A percentile compares a stretch with the other conserved stretches of the same genome.
Evolutionary conservation across 768 basidiomycete genomes (phyloP).

Genomic region (Termitomyces sp.): DNA sequence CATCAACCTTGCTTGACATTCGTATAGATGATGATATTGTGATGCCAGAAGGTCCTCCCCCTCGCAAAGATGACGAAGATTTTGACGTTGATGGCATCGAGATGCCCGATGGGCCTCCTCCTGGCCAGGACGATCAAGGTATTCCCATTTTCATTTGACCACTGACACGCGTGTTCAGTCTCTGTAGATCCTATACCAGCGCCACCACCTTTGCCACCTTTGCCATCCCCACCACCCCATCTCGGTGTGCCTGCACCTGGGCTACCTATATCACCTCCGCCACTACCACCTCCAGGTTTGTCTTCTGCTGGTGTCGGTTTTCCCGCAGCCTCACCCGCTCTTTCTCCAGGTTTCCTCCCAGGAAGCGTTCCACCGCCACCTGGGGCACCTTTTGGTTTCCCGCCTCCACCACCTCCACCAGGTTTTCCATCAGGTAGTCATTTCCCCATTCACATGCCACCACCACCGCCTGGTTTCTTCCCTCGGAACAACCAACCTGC

Average conservation of each 20-base stretch:
- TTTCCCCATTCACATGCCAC: conserved; percentile 28
- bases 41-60: conserved; percentile 63
- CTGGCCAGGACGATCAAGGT: conserved; percentile 26
- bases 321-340: not conserved
- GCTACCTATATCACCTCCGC: conserved; percentile 3
- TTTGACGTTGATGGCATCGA: conserved; percentile 78
- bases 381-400: conserved; percentile 13
- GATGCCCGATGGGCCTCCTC: conserved; percentile 84
- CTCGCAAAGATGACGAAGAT: conserved; percentile 44
- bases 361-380: conserved; percentile 20
- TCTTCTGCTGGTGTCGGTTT: not conserved
- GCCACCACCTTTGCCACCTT: not conserved
- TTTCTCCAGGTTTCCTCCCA: conserved; percentile 19
- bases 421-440: conserved; percentile 22
- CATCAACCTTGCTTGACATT: not conserved
- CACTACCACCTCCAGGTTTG: conserved; percentile 14
- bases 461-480: conserved; percentile 66
- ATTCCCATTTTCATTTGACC: not conserved
- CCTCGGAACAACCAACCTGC: conserved; percentile 48
- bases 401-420: conserved; percentile 25
- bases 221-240: conserved; percentile 20
- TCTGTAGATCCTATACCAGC: not conserved
- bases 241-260: conserved; percentile 16
- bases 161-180: not conserved
- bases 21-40: conserved; percentile 49